Base-by-base conservation (phyloP, 2,329 filamentous ascomycete species). In the Alternaria postmessia region DNA sequence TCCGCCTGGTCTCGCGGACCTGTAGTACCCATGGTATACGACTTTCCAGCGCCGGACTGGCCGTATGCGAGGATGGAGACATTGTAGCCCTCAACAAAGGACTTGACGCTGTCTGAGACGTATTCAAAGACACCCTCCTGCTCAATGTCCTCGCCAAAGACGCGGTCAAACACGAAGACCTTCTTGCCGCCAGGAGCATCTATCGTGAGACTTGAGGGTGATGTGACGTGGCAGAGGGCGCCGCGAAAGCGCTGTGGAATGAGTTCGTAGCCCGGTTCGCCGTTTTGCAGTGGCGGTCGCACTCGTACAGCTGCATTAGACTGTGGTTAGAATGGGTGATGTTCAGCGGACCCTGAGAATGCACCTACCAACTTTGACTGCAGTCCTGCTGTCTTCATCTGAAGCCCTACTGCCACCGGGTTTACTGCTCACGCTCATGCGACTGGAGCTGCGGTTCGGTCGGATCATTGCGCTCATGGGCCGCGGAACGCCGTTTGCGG, bases 21-120 rank as follows among this genome's bases (percentile, higher is more conserved):
- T 0, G 94, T 93, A 0, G 95, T 99, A 58, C 95, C 95, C 95
- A 99, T 99, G 0, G 95, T 99, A 77, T 96, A 98, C 3, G 94
- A 98, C 81, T 99, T 99, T 70, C 95, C 95, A 11, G 95, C 93
- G 57, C 95, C 95, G 28, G 95, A 99, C 82, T 99, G 95, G 67
- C 95, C 95, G 74, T 99, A 99, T 48, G 95, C 95, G 71, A 99
- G 83, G 51, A 99, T 88, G 4, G 95, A 99, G 59, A 99, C 95
- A 87, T 99, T 99, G 86, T 98, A 99, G 55, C 95, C 95, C 75
- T 97, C 93, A 1, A 95, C 83, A 71, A 99, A 99, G 3, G 94
- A 92, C 70, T 85, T 88, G 68, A 98, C 91, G 70, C 93, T 96
- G 69, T 99, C 95, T 63, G 88, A 88, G 49, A 99, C 84, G 73